phyloP scores from a whole-genome alignment of 306 rosid species.

The Herpetospermum pedunculosum region DNA sequence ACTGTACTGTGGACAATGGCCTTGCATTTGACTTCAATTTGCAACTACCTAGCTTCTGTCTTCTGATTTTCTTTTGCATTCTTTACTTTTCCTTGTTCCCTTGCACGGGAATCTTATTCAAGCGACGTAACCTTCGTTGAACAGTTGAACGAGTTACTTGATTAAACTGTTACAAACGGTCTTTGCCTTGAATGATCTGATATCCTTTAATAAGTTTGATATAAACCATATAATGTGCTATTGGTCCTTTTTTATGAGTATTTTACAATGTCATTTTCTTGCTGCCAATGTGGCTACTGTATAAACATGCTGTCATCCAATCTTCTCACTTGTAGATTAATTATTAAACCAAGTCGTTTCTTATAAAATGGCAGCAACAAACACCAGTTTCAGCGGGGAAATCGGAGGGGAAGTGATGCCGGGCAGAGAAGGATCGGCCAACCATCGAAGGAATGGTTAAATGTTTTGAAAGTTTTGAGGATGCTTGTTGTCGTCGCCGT shows the following conservation, averaged over 20 bases:
- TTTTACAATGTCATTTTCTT: not conserved
- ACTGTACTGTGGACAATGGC: not conserved
- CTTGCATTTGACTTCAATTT: not conserved
- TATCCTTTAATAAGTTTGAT: not conserved
- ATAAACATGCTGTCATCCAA: not conserved
- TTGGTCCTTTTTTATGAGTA: not conserved
- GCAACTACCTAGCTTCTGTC: not conserved
- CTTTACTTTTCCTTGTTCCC: not conserved
- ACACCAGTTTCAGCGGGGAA: constrained; percentile 21
- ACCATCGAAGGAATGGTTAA: not conserved
- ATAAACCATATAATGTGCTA: not conserved
- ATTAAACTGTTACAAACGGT: not conserved
- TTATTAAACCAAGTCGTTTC: not conserved
- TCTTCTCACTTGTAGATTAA: not conserved
- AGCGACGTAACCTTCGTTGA: not conserved
- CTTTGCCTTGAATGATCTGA: not conserved
- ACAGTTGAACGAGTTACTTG: not conserved
- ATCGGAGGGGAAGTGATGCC: constrained; percentile 12
- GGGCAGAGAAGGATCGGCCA: constrained; percentile 6
- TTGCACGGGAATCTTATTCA: not conserved
- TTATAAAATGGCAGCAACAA: constrained; percentile 31
- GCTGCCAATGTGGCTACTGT: not conserved
- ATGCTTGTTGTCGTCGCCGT: not conserved
- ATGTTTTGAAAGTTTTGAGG: not conserved
- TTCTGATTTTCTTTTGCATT: not conserved